Base-by-base conservation (phyloP, 2,329 filamentous ascomycete species). In the Diplodia sapinea region DNA sequence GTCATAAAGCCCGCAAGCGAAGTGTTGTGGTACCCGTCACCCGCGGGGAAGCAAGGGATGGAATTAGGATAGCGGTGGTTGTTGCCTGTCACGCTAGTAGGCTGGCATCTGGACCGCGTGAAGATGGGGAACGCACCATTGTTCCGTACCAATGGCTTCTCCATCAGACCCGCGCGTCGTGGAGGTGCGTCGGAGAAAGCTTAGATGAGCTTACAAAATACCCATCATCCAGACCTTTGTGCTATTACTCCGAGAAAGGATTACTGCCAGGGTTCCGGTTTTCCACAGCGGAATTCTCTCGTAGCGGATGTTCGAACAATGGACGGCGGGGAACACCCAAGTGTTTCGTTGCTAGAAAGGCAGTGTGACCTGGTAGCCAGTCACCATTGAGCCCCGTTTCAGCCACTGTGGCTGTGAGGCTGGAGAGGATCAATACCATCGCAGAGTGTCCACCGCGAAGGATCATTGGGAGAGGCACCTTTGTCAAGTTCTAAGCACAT, bases 11-110 rank as follows among this genome's bases (percentile, higher is more conserved):
- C 20, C 17, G 33, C 15, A 56, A 56, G 31, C 55, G 3, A 59
- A 40, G 38, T 47, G 8, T 59, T 43, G 23, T 31, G 20, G 38
- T 23, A 13, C 20, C 38, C 7, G 26, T 3, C 9, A 7, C 7
- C 20, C 23, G 40, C 31, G 23, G 5, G 20, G 38, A 59, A 59
- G 36, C 56, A 59, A 59, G 56, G 56, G 56, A 49, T 59, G 23
- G 17, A 29, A 40, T 20, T n/a, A 23, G 7, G 23, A 47, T 26
- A 13, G 26, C 26, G 26, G 26, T 26, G 26, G 26, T 26, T 26
- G 26, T 26, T 26, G 26, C 36, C 20, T 17, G 23, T 56, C 54
- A 56, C 54, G 17, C 54, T 56, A 56, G 33, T 13, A 29, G 15
- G 20, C 15, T 13, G 20, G 38, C 23, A 29, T 29, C 38, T 59